Evolutionary conservation across 2,329 filamentous ascomycete genomes (phyloP).

Genomic region (Aspergillus persii): DNA sequence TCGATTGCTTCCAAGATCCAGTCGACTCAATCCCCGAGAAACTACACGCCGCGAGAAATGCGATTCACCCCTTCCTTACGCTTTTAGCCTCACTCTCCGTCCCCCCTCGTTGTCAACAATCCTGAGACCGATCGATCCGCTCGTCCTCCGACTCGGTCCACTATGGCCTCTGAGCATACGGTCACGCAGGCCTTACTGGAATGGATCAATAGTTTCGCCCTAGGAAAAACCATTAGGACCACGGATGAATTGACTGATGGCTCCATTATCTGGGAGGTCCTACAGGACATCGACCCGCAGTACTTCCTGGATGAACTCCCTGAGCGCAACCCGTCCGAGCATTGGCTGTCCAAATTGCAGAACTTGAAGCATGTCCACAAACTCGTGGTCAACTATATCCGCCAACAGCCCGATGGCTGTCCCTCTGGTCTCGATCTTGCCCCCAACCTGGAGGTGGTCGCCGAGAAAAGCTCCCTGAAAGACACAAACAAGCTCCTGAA

Average conservation of each 20-base stretch:
- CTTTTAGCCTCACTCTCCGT: not conserved
- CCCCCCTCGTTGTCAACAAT: slow-evolving; percentile 20
- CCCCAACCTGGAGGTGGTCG: slow-evolving; percentile 48
- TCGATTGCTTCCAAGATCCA: not conserved
- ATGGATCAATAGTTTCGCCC: slow-evolving; percentile 48
- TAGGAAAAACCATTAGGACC: slow-evolving; percentile 42
- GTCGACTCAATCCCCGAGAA: not conserved
- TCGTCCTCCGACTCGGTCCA: slow-evolving; percentile 14
- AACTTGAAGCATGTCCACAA: slow-evolving; percentile 51
- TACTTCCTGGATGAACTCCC: slow-evolving; percentile 49
- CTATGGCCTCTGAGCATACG: slow-evolving; percentile 46
- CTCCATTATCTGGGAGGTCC: slow-evolving; percentile 46
- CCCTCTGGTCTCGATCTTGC: slow-evolving; percentile 42
- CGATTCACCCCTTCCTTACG: not conserved
- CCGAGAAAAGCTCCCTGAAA: slow-evolving; percentile 42
- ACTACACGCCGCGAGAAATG: not conserved
- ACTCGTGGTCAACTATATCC: slow-evolving; percentile 45
- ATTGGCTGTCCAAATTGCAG: slow-evolving; percentile 50
- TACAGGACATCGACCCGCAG: slow-evolving; percentile 49
- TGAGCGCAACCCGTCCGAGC: slow-evolving; percentile 42
- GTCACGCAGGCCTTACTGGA: slow-evolving; percentile 47
- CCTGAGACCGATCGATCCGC: slow-evolving; percentile 13
- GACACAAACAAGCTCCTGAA: slow-evolving; percentile 58
- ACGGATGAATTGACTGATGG: slow-evolving; percentile 46
- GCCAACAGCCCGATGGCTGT: slow-evolving; percentile 45